A percentile compares a stretch with the other conserved stretches of the same genome.
These are phyloP conservation scores for Penstemon barbatus DNA, from an alignment of 257 asterid genomes.

Conservation along the genomic window DNA sequence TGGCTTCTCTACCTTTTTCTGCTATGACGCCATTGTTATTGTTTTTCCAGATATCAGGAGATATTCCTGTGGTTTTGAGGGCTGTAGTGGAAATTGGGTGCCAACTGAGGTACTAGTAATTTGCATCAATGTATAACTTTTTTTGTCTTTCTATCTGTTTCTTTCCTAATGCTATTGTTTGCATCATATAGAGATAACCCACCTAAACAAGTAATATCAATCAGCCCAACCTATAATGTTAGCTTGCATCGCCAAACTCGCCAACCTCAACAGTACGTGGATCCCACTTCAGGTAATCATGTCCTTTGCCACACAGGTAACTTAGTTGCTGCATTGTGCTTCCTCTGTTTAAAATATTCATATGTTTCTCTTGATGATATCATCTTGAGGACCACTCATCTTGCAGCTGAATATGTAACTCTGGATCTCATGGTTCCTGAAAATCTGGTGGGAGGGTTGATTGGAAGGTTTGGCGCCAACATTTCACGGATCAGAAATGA, in stretches of 20 bases:
- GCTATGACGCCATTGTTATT: neutral
- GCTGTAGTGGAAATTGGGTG: constrained; percentile 91
- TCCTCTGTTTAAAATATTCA: constrained; percentile 32
- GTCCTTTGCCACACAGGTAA: constrained; percentile 22
- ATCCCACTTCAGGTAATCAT: constrained; percentile 75
- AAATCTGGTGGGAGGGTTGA: constrained; percentile 90
- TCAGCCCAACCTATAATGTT: constrained; percentile 59
- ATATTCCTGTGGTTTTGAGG: constrained; percentile 75
- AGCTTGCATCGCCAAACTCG: constrained; percentile 59
- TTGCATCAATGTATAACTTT: constrained; percentile 15
- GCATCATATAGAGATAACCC: constrained; percentile 72
- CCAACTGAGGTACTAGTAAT: constrained; percentile 65
- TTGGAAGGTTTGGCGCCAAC: constrained; percentile 94
- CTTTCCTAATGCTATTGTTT: constrained; percentile 16
- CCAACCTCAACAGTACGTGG: constrained; percentile 57
- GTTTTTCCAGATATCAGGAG: constrained; percentile 77
- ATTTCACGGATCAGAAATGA: constrained; percentile 92
- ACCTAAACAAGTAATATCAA: constrained; percentile 84
- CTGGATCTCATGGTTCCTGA: constrained; percentile 89
- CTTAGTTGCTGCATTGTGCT: constrained; percentile 35
- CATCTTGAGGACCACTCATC: constrained; percentile 46
- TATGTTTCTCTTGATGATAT: constrained; percentile 41
- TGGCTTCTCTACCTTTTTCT: neutral
- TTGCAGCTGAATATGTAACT: constrained; percentile 80
- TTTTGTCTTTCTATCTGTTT: constrained; percentile 3